phyloP scores from a whole-genome alignment of 2,329 filamentous ascomycete species.

The Ophiocordyceps camponoti-leonardi region DNA sequence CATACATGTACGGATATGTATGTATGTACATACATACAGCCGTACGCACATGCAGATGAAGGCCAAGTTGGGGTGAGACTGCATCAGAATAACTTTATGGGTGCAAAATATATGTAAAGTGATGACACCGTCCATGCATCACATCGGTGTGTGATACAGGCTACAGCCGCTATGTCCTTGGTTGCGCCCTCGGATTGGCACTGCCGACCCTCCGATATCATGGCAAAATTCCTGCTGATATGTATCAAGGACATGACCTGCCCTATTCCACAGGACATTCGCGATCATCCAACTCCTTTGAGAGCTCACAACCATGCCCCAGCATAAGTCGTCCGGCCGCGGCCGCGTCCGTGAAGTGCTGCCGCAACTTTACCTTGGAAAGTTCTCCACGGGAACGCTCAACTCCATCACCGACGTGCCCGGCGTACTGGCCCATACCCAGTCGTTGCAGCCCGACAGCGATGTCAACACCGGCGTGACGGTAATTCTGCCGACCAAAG shows the following conservation, averaged over 20 bases:
- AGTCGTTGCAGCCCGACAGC: constrained; percentile 19
- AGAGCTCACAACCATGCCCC: background rate
- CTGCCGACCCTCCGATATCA: background rate
- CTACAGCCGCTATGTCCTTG: background rate
- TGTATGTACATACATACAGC: no score
- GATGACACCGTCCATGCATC: no score
- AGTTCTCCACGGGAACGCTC: constrained; percentile 23
- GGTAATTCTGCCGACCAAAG: constrained; percentile 25
- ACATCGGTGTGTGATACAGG: background rate
- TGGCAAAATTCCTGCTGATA: background rate
- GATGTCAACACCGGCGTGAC: constrained; percentile 32
- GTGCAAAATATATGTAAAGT: no score
- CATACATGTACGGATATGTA: no score
- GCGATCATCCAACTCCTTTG: background rate
- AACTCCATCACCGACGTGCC: constrained; percentile 35
- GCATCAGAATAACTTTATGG: no score
- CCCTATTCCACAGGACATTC: background rate
- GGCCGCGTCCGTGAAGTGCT: constrained; percentile 24
- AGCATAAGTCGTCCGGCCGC: constrained; percentile 2
- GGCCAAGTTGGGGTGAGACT: no score
- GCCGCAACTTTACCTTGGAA: constrained; percentile 24
- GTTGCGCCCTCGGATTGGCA: background rate
- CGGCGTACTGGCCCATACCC: constrained; percentile 27
- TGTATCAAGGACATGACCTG: background rate
- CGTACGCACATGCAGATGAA: no score